These are phyloP conservation scores for Chrysanthemum seticuspe DNA, from an alignment of 129 eudicot genomes.

Conservation along the genomic window DNA sequence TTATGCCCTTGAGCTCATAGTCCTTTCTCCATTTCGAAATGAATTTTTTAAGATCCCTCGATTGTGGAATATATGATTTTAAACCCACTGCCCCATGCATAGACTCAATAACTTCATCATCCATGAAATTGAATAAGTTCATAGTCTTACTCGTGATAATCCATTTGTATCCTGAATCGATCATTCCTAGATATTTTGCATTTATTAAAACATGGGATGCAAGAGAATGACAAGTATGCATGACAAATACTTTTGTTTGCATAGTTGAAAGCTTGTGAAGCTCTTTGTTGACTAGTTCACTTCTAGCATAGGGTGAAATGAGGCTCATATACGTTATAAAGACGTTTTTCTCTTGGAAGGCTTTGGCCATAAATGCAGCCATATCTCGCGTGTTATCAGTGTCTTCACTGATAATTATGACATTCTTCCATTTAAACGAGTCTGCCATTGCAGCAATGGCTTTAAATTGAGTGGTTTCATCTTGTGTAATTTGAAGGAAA, in stretches of 20 bases:
- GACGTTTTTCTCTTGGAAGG: conserved; percentile 28
- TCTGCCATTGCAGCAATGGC: conserved; percentile 36
- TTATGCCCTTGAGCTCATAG: conserved; percentile 21
- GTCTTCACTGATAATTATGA: conserved; percentile 43
- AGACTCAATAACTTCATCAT: conserved; percentile 20
- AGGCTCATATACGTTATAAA: conserved; percentile 20
- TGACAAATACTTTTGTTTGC: conserved; percentile 27
- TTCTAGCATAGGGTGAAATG: conserved; percentile 27
- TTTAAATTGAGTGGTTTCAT: conserved; percentile 39
- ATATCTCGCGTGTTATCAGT: conserved; percentile 26
- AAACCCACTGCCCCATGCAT: conserved; percentile 55
- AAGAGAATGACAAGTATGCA: conserved; percentile 40
- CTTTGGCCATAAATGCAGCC: conserved; percentile 9
- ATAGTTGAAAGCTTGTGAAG: conserved; percentile 31
- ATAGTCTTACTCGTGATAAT: conserved; percentile 35
- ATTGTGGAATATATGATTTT: conserved; percentile 37
- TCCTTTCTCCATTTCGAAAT: conserved; percentile 33
- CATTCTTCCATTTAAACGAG: conserved; percentile 26
- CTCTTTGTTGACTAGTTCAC: conserved; percentile 31
- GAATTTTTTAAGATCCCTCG: conserved; percentile 28
- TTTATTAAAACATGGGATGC: conserved; percentile 27
- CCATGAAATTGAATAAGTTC: conserved; percentile 19
- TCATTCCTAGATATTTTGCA: conserved; percentile 41
- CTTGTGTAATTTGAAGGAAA: conserved; percentile 34
- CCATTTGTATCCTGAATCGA: conserved; percentile 58